Conservation (phyloP, 176 grass and related monocot species). For the Carex kokanica region DNA sequence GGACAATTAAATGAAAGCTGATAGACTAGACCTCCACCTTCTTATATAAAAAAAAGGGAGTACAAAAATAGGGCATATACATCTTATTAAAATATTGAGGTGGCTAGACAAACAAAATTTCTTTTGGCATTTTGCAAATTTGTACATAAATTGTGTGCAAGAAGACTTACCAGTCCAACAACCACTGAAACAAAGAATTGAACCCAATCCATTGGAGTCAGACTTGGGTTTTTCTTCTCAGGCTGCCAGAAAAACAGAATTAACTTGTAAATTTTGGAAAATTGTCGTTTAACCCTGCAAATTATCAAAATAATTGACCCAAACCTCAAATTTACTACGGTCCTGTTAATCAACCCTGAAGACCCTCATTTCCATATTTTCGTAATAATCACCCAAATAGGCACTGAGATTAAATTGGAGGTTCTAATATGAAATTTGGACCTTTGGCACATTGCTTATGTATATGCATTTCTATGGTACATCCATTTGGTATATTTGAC, state of each 20-base stretch:
- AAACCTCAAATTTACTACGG: not conserved
- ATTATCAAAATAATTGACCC: not conserved
- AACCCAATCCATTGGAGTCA: conserved; percentile 97
- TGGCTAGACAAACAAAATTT: not conserved
- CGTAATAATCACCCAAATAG: not conserved
- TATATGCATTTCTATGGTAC: not conserved
- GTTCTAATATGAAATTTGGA: not conserved
- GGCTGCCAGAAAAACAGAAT: conserved; percentile 48
- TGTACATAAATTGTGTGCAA: not conserved
- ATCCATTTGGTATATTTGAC: not conserved
- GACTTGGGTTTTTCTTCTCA: conserved; percentile 90
- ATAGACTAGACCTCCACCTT: too few species aligned
- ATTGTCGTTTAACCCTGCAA: not conserved
- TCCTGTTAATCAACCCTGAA: not conserved
- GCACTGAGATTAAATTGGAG: not conserved
- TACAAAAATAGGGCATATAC: not conserved
- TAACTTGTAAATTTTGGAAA: not conserved
- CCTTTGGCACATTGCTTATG: not conserved
- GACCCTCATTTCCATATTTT: not conserved
- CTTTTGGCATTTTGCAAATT: not conserved
- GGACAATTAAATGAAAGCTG: too few species aligned
- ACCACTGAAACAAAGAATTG: conserved; percentile 87
- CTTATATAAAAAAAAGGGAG: not conserved
- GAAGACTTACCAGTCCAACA: conserved; percentile 72
- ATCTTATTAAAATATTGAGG: not conserved